Percentiles rank a stretch among this genome's conserved stretches.
Evolutionary conservation across 2,329 filamentous ascomycete species (phyloP).

Genomic region (Exserohilum rostratum): DNA sequence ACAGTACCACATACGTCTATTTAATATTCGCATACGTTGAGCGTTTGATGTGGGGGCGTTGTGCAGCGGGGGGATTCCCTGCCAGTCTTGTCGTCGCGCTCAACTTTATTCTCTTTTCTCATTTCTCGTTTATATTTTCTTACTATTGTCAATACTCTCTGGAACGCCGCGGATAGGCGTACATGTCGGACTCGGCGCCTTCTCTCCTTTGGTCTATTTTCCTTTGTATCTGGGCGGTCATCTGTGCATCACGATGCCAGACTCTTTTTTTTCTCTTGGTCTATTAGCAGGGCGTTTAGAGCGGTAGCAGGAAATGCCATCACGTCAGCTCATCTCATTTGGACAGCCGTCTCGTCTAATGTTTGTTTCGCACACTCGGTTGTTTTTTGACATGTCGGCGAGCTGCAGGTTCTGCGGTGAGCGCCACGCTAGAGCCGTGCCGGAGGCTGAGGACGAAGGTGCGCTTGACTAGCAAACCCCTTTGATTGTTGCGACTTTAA

Average conservation of each 20-base stretch:
- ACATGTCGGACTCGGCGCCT: conserved; percentile 19
- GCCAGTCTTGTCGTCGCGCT: conserved; percentile 12
- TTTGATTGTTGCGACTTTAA: neutral
- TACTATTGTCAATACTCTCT: conserved; percentile 19
- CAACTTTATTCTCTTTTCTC: conserved; percentile 3
- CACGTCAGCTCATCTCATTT: conserved; percentile 2
- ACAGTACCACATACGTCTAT: conserved; percentile 7
- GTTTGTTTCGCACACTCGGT: neutral
- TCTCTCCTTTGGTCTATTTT: neutral
- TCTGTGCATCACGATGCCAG: conserved; percentile 5
- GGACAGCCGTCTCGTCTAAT: neutral
- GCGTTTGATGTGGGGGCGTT: conserved; percentile 16
- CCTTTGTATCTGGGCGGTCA: conserved; percentile 15
- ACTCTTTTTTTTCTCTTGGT: neutral
- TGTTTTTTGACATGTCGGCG: neutral
- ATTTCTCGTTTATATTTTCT: conserved; percentile 16
- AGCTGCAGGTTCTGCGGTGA: neutral
- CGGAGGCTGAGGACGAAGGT: neutral
- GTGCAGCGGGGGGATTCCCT: conserved; percentile 24
- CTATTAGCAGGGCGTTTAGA: conserved; percentile 5
- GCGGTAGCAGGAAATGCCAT: conserved; percentile 12
- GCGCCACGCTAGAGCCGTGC: neutral
- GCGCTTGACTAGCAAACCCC: neutral
- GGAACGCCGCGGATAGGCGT: conserved; percentile 19
- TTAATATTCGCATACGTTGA: conserved; percentile 25